Percentiles rank a stretch among this genome's conserved stretches.
phyloP scores from a whole-genome alignment of 1,139 yeast genomes.

The Wickerhamomyces sp. region DNA sequence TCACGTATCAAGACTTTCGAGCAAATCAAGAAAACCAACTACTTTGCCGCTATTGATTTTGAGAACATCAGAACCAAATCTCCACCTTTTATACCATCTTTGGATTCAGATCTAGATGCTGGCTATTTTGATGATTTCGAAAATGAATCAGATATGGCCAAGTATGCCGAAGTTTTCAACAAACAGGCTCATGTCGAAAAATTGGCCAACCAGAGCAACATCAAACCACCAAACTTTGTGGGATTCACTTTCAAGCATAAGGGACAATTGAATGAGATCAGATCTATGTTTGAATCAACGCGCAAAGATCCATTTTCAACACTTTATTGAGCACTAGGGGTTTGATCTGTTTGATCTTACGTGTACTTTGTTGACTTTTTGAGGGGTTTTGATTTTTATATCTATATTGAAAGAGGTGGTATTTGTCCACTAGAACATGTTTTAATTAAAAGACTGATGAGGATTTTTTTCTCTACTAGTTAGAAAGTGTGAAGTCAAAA shows the following conservation, averaged over 20 bases:
- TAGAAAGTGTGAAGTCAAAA: constrained; percentile 34
- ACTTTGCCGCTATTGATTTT: constrained; percentile 85
- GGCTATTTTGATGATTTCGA: constrained; percentile 98
- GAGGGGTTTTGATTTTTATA: not conserved
- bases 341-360: not conserved
- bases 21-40: constrained; percentile 74
- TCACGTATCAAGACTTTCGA: constrained; percentile 71
- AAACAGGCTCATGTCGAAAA: constrained; percentile 82
- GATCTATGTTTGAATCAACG: constrained; percentile 32
- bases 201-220: constrained; percentile 63
- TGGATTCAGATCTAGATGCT: constrained; percentile 96
- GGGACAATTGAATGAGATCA: constrained; percentile 43
- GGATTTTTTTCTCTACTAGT: not conserved
- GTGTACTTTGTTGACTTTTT: not conserved
- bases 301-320: constrained; percentile 38
- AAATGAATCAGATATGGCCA: constrained; percentile 95
- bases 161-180: constrained; percentile 93
- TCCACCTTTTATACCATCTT: constrained; percentile 96
- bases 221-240: constrained; percentile 68
- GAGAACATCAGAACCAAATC: constrained; percentile 56
- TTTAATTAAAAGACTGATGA: not conserved
- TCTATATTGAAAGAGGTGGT: not conserved
- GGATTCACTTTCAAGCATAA: constrained; percentile 96
- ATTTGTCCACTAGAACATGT: not conserved
- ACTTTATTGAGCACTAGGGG: constrained; percentile 24